Base-by-base conservation (phyloP, 2,329 filamentous ascomycete species). In the Monilinia fructigena region DNA sequence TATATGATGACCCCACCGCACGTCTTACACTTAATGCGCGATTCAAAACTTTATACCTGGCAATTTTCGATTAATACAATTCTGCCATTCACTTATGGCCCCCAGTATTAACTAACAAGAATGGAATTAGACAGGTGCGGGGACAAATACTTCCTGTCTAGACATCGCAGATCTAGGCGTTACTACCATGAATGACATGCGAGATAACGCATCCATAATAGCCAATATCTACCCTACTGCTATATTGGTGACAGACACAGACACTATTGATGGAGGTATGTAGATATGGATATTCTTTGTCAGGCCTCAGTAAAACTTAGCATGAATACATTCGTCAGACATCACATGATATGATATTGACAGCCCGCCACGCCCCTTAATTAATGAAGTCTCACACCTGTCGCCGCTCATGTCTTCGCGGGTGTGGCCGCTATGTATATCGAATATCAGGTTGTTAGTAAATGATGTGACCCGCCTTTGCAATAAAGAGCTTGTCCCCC, bases 1-100 rank as follows among this genome's bases (percentile, higher is more conserved):
- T 90, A 2, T 89, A 89, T 73, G 88, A 91, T 79, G 88, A 88
- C 16, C 82, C 89, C 65, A 86, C 85, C 2, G 86, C 88, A 0
- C 80, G 87, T 0, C 83, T 90, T 66, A 86, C 87, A 1, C 79
- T 89, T 28, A 78, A 81, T 53, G 79, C 85, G n/a, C 87, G 86
- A 6, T 89, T 89, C 67, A 83, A 89, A 56, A 83, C 81, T 66
- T 75, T 90, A 53, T 90, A 90, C 23, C 78, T 90, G 87, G 68
- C 65, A 50, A 16, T 10, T 50, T 31, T 50, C 14, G 23, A 23
- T 23, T 23, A 23, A 23, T 23, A 23, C 23, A 23, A 23, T 23
- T 23, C 23, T 23, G 23, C 23, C 23, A 23, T 23, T 23, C 23
- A 23, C 23, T 23, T 23, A 23, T 23, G 14, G 8, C 8, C 20